A percentile compares a stretch with the other conserved stretches of the same genome.
These are phyloP conservation scores for Malus hybrid DNA, from an alignment of 331 rosid species.

Conservation along the genomic window DNA sequence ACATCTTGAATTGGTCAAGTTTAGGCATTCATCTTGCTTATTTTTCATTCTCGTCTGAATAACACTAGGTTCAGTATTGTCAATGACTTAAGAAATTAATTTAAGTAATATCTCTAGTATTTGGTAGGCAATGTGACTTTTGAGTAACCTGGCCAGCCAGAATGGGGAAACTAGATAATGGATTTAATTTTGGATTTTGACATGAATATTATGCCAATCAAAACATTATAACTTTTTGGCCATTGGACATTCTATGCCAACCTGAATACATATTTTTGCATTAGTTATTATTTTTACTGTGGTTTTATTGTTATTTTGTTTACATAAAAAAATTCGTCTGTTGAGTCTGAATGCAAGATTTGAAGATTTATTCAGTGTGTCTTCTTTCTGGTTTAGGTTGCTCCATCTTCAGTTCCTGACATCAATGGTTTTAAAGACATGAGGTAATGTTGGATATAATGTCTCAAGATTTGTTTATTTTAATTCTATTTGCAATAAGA, in stretches of 20 bases:
- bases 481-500: not conserved
- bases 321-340: not conserved
- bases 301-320: not conserved
- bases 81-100: not conserved
- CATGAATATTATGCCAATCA: not conserved
- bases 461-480: not conserved
- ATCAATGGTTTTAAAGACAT: constrained; percentile 50
- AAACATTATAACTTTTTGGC: not conserved
- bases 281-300: not conserved
- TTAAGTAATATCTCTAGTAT: not conserved
- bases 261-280: not conserved
- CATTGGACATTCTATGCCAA: not conserved
- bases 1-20: not conserved
- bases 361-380: not conserved
- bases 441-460: constrained; percentile 34
- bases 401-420: constrained; percentile 40
- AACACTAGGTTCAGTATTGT: not conserved
- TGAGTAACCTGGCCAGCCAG: not conserved
- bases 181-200: not conserved
- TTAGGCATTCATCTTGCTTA: not conserved
- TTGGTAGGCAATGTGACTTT: not conserved
- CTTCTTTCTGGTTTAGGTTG: constrained; percentile 33
- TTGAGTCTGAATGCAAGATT: not conserved
- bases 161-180: not conserved
- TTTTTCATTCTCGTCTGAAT: not conserved